Percentiles rank a stretch among this genome's conserved stretches.
phyloP scores from a whole-genome alignment of 371 early-diverging fungal species.

The Mortierella sp. region DNA sequence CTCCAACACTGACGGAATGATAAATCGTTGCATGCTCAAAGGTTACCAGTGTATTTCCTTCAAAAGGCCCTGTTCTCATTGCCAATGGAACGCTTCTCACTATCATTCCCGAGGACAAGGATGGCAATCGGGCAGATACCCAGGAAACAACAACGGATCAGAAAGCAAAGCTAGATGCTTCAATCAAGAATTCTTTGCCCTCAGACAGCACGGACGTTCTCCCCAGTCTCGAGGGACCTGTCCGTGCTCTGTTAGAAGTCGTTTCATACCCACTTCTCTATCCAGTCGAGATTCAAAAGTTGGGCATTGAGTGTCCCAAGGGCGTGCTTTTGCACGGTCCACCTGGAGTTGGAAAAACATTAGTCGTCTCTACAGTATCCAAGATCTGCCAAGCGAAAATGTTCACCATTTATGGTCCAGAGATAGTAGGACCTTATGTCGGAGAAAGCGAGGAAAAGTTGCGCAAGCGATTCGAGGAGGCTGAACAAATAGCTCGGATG shows the following conservation, averaged over 20 bases:
- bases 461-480: constrained; percentile 86
- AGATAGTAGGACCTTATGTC: constrained; percentile 88
- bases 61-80: constrained; percentile 35
- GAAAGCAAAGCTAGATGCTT: not conserved
- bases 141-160: constrained; percentile 14
- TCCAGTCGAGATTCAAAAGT: constrained; percentile 65
- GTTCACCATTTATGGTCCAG: constrained; percentile 85
- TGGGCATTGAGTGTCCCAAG: constrained; percentile 87
- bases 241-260: constrained; percentile 76
- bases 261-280: constrained; percentile 83
- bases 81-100: constrained; percentile 41
- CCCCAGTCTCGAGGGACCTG: constrained; percentile 71
- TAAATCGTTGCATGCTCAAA: not conserved
- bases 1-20: not conserved
- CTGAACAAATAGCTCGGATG: constrained; percentile 58
- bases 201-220: constrained; percentile 30
- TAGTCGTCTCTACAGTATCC: constrained; percentile 78
- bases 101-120: constrained; percentile 12
- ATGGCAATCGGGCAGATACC: constrained; percentile 18
- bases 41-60: constrained; percentile 51
- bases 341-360: constrained; percentile 97
- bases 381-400: constrained; percentile 68
- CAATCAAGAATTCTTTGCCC: constrained; percentile 3
- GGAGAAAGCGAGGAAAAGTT: constrained; percentile 96
- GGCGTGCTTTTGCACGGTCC: constrained; percentile 93